phyloP scores from a whole-genome alignment of 345 rosid species.

The Sonneratia alba region DNA sequence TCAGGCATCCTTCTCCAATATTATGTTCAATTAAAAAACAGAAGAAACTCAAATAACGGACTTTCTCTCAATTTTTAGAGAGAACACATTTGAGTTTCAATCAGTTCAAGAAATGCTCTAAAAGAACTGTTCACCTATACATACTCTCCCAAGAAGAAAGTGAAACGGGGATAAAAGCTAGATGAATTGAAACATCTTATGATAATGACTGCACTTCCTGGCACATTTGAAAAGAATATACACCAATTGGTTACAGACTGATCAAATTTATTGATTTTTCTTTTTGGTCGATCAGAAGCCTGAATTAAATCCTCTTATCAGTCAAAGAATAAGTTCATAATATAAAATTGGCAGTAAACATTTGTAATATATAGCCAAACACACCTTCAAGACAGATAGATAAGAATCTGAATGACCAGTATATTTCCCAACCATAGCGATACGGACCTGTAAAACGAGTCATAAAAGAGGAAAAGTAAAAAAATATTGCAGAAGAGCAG shows the following conservation, averaged over 20 bases:
- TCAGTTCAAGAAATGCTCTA: background rate
- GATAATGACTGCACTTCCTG: background rate
- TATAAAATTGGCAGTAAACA: background rate
- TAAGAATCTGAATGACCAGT: slow-evolving; percentile 84
- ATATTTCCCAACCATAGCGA: slow-evolving; percentile 95
- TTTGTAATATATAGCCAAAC: background rate
- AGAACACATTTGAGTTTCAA: background rate
- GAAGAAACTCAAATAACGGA: background rate
- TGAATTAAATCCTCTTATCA: background rate
- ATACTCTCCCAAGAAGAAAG: background rate
- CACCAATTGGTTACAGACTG: too few relatives aligned
- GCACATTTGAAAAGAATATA: background rate
- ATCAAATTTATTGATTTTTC: background rate
- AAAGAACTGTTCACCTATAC: background rate
- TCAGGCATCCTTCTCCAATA: too few relatives aligned
- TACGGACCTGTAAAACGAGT: slow-evolving; percentile 51
- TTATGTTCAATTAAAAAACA: background rate
- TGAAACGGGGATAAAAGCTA: background rate
- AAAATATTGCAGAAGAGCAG: slow-evolving; percentile 2
- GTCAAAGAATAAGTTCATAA: background rate
- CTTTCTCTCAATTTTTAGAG: background rate
- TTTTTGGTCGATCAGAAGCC: background rate
- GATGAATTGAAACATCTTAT: background rate
- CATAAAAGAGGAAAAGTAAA: slow-evolving; percentile 1
- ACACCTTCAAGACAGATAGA: slow-evolving; percentile 77